phyloP scores from a whole-genome alignment of 2,329 filamentous ascomycete genomes.

The Beauveria scarabaeidicola region DNA sequence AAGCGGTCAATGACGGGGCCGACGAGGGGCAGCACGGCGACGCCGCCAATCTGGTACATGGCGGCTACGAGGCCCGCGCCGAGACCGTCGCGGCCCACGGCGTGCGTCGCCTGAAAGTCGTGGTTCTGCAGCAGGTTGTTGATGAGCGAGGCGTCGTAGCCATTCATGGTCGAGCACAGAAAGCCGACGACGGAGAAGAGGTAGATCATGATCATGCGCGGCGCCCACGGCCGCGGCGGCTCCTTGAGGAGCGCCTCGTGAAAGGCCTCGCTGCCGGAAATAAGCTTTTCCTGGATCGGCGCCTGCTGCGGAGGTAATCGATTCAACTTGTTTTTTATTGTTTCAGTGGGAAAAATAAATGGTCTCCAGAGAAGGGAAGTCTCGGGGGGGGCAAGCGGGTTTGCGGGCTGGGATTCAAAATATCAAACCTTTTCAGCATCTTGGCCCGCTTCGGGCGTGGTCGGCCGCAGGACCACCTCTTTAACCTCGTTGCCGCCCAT shows the following conservation, averaged over 20 bases:
- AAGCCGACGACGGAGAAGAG: slow-evolving; percentile 37
- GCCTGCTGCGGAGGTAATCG: not conserved
- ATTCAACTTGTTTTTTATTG: not conserved
- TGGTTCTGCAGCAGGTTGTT: slow-evolving; percentile 23
- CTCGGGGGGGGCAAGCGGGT: no score
- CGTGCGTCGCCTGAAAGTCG: slow-evolving; percentile 31
- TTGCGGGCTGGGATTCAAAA: not conserved
- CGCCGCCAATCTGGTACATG: slow-evolving; percentile 44
- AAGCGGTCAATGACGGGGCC: slow-evolving; percentile 38
- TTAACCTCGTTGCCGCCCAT: slow-evolving; percentile 1
- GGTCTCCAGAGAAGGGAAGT: no score
- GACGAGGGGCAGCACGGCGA: slow-evolving; percentile 32
- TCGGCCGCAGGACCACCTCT: not conserved
- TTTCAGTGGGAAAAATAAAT: no score
- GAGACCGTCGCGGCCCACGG: slow-evolving; percentile 33
- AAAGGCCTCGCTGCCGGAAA: slow-evolving; percentile 44
- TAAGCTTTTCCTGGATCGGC: slow-evolving; percentile 29
- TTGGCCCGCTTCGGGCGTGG: not conserved
- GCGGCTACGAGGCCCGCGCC: slow-evolving; percentile 42
- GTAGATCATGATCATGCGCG: slow-evolving; percentile 33
- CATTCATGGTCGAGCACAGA: slow-evolving; percentile 44
- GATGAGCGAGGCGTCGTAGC: slow-evolving; percentile 31
- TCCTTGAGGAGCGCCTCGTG: slow-evolving; percentile 47
- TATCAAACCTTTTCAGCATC: slow-evolving; percentile 7
- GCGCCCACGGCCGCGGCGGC: slow-evolving; percentile 34